phyloP scores from a whole-genome alignment of 1,139 yeast genomes.

The Candida anutae region DNA sequence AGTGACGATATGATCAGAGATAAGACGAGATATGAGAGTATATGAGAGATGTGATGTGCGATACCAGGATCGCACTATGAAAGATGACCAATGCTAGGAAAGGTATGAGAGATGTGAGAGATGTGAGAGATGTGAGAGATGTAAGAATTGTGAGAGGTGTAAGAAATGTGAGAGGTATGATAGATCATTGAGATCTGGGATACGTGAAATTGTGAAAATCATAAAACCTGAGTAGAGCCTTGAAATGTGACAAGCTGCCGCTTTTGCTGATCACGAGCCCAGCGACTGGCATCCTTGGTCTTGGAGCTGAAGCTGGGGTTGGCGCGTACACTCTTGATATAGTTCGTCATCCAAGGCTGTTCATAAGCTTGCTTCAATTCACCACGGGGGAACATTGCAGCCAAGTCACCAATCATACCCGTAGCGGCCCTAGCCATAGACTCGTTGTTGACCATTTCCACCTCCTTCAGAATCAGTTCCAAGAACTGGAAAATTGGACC shows the following conservation, averaged over 20 bases:
- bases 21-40: conserved; percentile 6
- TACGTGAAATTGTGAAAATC: conserved; percentile 1
- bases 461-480: conserved; percentile 51
- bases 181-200: conserved; percentile 2
- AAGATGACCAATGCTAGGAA: conserved; percentile 6
- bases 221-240: not conserved
- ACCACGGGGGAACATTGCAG: conserved; percentile 76
- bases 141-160: conserved; percentile 6
- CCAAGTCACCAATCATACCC: conserved; percentile 88
- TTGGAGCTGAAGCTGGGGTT: conserved; percentile 52
- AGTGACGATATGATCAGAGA: too few species aligned
- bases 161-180: conserved; percentile 3
- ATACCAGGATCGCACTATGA: conserved; percentile 6
- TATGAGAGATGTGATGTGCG: conserved; percentile 4
- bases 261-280: conserved; percentile 91
- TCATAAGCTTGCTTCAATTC: conserved; percentile 57
- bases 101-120: conserved; percentile 6
- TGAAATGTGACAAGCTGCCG: conserved; percentile 25
- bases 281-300: conserved; percentile 85
- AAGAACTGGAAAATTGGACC: conserved; percentile 67
- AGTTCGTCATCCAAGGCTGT: conserved; percentile 72
- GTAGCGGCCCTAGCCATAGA: conserved; percentile 70
- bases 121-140: conserved; percentile 6
- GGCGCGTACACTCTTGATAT: conserved; percentile 66
- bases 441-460: conserved; percentile 53